Evolutionary conservation across 106 monocot species (phyloP).

Genomic region (Dioscorea zingiberensis): DNA sequence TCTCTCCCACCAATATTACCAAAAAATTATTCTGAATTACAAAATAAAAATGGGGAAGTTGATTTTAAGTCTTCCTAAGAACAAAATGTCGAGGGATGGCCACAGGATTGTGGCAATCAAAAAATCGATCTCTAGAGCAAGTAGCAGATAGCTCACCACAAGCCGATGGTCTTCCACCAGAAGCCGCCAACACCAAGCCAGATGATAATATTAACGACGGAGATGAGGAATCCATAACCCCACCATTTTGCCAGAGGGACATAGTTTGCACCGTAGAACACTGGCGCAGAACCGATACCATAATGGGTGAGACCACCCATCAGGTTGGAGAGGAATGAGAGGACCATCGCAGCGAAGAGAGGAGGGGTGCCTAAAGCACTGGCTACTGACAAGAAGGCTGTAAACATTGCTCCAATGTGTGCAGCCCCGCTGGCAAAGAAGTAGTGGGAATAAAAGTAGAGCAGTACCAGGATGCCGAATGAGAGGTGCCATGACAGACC

Average conservation of each 20-base stretch:
- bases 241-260: conserved; percentile 84
- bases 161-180: conserved; percentile 95
- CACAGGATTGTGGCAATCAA: background rate
- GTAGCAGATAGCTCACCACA: conserved; percentile 51
- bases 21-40: background rate
- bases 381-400: conserved; percentile 90
- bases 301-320: conserved; percentile 99
- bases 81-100: background rate
- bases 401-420: conserved; percentile 99
- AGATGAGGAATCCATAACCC: conserved; percentile 93
- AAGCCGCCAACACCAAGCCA: conserved; percentile 92
- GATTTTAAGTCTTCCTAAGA: background rate
- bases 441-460: conserved; percentile 99
- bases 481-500: conserved; percentile 97
- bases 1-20: background rate
- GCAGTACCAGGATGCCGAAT: conserved; percentile 81
- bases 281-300: conserved; percentile 94
- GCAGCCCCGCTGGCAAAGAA: conserved; percentile 99
- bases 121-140: conserved; percentile 6
- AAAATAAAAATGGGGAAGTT: background rate
- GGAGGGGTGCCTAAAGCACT: conserved; percentile 91
- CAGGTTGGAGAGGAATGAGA: conserved; percentile 91
- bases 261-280: conserved; percentile 94
- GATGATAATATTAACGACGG: conserved; percentile 89
- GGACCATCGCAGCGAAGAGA: conserved; percentile 88